Percentiles rank a stretch among this genome's conserved stretches.
These are phyloP conservation scores for Ilyonectria sp. DNA, from an alignment of 2,329 filamentous ascomycete genomes.

Conservation along the genomic window DNA sequence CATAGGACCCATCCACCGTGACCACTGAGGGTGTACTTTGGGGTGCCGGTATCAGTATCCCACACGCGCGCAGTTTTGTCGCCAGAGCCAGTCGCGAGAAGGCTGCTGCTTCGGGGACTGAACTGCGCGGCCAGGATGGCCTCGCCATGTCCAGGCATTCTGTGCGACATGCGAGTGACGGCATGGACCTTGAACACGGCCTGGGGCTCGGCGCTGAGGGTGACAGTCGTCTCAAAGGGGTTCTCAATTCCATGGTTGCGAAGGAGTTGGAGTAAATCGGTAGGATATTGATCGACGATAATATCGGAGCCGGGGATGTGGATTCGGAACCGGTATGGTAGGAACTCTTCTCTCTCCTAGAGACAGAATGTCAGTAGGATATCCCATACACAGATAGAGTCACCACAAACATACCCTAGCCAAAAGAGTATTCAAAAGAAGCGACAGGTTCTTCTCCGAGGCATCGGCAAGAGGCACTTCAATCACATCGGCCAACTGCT, in stretches of 20 bases:
- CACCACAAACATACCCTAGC: slow-evolving; percentile 70
- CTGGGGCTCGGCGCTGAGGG: slow-evolving; percentile 80
- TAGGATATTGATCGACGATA: slow-evolving; percentile 70
- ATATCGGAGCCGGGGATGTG: slow-evolving; percentile 69
- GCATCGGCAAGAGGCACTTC: slow-evolving; percentile 88
- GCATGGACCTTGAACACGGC: slow-evolving; percentile 94
- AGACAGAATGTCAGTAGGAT: slow-evolving; percentile 11
- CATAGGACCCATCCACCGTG: slow-evolving; percentile 91
- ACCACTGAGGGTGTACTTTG: slow-evolving; percentile 86
- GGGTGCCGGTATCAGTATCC: slow-evolving; percentile 95
- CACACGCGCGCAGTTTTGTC: slow-evolving; percentile 94
- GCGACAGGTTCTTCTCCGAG: slow-evolving; percentile 89
- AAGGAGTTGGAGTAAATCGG: slow-evolving; percentile 69
- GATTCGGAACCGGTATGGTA: slow-evolving; percentile 74
- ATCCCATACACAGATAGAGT: neutral
- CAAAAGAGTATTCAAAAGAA: slow-evolving; percentile 87
- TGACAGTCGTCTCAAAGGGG: slow-evolving; percentile 69
- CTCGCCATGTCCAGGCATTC: slow-evolving; percentile 92
- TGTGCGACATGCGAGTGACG: slow-evolving; percentile 89
- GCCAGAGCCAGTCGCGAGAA: slow-evolving; percentile 89
- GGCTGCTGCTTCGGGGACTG: slow-evolving; percentile 82
- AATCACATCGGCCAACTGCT: slow-evolving; percentile 79
- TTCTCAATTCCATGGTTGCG: slow-evolving; percentile 70
- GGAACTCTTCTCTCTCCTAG: slow-evolving; percentile 70
- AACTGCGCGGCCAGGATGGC: slow-evolving; percentile 91